phyloP scores from a whole-genome alignment of 768 basidiomycete species.

The Tephrocybe sp. region DNA sequence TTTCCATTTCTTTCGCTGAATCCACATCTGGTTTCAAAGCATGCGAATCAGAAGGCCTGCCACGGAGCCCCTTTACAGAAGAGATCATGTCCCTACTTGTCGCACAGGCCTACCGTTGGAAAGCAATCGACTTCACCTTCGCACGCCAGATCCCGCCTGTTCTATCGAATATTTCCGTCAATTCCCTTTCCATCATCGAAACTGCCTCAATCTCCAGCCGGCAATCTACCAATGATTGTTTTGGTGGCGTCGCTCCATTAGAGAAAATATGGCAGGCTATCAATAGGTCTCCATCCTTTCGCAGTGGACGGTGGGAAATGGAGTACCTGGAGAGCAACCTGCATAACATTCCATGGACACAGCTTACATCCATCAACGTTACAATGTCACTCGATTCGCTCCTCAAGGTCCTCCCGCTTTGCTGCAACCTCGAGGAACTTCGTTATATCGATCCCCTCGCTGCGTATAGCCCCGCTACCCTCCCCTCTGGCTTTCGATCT shows the following conservation, averaged over 20 bases:
- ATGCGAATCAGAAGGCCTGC: neutral
- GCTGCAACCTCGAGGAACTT: slow-evolving; percentile 11
- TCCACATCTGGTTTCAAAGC: neutral
- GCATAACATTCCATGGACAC: slow-evolving; percentile 6
- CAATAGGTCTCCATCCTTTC: neutral
- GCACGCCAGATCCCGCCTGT: neutral
- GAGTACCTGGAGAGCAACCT: slow-evolving; percentile 4
- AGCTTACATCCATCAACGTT: slow-evolving; percentile 8
- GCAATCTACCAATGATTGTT: neutral
- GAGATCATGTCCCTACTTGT: slow-evolving; percentile 10
- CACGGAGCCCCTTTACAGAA: neutral
- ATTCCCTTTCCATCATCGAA: slow-evolving; percentile 1
- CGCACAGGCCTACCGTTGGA: slow-evolving; percentile 9
- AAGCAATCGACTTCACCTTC: slow-evolving; percentile 9
- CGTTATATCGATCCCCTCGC: slow-evolving; percentile 3
- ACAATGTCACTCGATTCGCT: slow-evolving; percentile 7
- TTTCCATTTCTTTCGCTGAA: slow-evolving; percentile 7
- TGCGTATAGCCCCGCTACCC: neutral
- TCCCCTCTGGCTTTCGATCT: neutral
- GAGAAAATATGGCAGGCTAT: neutral
- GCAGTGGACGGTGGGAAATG: slow-evolving; percentile 5
- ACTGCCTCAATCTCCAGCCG: slow-evolving; percentile 5
- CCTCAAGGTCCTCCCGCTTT: slow-evolving; percentile 7
- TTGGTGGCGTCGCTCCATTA: neutral
- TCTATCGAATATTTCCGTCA: neutral